These are phyloP conservation scores for Ceratobasidium sp. DNA, from an alignment of 1,284 basidiomycete species.

Conservation along the genomic window DNA sequence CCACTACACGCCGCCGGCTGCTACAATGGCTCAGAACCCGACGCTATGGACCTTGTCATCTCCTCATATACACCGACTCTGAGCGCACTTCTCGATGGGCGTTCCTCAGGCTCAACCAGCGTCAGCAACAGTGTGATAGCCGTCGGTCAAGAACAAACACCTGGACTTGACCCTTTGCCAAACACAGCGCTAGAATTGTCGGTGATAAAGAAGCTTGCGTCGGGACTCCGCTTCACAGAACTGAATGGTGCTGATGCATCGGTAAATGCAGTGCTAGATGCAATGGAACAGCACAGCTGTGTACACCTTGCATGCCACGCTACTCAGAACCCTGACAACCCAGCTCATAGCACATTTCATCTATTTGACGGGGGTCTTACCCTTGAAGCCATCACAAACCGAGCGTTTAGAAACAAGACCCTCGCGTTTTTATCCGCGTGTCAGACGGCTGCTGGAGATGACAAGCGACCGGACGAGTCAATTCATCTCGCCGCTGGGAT, in stretches of 20 bases:
- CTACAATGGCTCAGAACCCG: background rate
- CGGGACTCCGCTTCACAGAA: background rate
- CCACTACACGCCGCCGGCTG: background rate
- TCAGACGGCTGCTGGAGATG: constrained; percentile 12
- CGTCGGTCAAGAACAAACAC: too few relatives aligned
- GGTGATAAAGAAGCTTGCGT: background rate
- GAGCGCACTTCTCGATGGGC: too few relatives aligned
- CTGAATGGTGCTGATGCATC: background rate
- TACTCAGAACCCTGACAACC: background rate
- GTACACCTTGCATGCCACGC: constrained; percentile 32
- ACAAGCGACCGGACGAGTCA: background rate
- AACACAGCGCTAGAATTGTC: background rate
- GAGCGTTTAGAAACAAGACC: background rate
- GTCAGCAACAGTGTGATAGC: too few relatives aligned
- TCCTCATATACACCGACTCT: too few relatives aligned
- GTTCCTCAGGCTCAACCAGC: too few relatives aligned
- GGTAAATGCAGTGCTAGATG: too few relatives aligned
- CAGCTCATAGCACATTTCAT: too few relatives aligned
- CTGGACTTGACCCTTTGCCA: background rate
- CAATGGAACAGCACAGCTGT: constrained; percentile 2
- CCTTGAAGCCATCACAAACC: background rate
- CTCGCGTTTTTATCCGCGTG: constrained; percentile 29
- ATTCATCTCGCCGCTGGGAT: constrained; percentile 20
- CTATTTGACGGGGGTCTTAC: background rate
- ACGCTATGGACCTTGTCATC: too few relatives aligned